Base-by-base conservation (phyloP, 2,329 filamentous ascomycete genomes). In the Calonectria henricotiae region DNA sequence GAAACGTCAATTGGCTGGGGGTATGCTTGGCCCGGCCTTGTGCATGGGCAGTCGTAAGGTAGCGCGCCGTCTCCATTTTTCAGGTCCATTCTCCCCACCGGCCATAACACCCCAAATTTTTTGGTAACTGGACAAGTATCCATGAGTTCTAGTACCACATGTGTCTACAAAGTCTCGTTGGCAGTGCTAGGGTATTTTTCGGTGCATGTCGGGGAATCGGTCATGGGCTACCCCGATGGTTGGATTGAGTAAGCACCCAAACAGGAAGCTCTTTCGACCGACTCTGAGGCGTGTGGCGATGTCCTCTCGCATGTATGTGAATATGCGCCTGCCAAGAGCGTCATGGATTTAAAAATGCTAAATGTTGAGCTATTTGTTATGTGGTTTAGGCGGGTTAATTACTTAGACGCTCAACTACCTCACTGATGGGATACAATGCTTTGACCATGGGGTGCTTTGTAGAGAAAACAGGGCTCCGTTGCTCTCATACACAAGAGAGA, bases 311-410 rank as follows among this genome's bases (percentile, higher is more conserved):
- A 17, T 39, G 46, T 27, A n/a, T 7, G 17, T 35, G 7, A 37
- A 13, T 27, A 20, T 20, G 27, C 15, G 44, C 32, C 30, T 35
- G 41, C 49, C 35, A 44, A 58, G 23, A 46, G 11, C 30, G 44
- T 39, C 43, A 63, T 63, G 62, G 49, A 58, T 41, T n/a, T 32
- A 30, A 30, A 25, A n/a, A 37, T 23, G 32, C 12, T 13, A 37
- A 41, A 35, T 68, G 65, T 54, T 58, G 65, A 62, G 58, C 46
- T 62, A 67, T 55, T 67, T 55, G 55, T 37, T 37, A 67, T 55
- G 23, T n/a, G 51, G 20, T 39, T 25, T 27, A 20, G 51, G 9
- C n/a, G n/a, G 23, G 17, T 25, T 23, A 11, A 23, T 25, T 12
- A 39, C 5, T 37, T n/a, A 5, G 51, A 23, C 5, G 27, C 12